phyloP scores from a whole-genome alignment of 2,329 filamentous ascomycete genomes.

The Cercospora zeina region DNA sequence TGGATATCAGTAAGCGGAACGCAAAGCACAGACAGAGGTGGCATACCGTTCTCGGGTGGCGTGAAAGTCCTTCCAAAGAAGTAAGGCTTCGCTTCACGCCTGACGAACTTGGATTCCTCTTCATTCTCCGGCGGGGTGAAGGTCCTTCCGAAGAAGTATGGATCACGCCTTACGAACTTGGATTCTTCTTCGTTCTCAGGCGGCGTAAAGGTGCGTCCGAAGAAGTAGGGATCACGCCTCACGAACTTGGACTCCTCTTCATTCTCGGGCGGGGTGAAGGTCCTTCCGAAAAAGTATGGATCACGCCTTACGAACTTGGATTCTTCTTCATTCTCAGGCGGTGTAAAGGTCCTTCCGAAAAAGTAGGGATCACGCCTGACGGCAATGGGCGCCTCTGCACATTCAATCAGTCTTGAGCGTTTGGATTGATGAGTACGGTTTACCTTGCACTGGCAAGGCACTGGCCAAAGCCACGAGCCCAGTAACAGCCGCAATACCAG shows the following conservation, averaged over 20 bases:
- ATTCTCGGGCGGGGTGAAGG: background rate
- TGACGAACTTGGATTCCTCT: background rate
- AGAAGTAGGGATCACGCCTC: too few relatives aligned
- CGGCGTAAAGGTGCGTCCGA: too few relatives aligned
- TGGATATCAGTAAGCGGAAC: too few relatives aligned
- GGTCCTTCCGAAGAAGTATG: background rate
- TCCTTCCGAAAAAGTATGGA: background rate
- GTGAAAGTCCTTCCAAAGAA: background rate
- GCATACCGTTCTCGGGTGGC: background rate
- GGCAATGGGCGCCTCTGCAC: background rate
- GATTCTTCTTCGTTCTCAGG: background rate
- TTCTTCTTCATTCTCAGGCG: background rate
- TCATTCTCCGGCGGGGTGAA: background rate
- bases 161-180: slow-evolving; percentile 5
- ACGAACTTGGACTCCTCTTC: background rate
- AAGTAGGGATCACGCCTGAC: background rate
- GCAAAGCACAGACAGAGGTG: too few relatives aligned
- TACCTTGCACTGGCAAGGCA: background rate
- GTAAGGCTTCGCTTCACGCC: background rate
- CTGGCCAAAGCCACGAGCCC: background rate
- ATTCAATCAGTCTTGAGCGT: background rate
- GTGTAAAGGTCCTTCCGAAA: background rate
- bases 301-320: background rate
- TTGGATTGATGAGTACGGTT: background rate
- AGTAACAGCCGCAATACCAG: background rate